These are phyloP conservation scores for Curvularia eragrostidis DNA, from an alignment of 2,329 filamentous ascomycete species.

Conservation along the genomic window DNA sequence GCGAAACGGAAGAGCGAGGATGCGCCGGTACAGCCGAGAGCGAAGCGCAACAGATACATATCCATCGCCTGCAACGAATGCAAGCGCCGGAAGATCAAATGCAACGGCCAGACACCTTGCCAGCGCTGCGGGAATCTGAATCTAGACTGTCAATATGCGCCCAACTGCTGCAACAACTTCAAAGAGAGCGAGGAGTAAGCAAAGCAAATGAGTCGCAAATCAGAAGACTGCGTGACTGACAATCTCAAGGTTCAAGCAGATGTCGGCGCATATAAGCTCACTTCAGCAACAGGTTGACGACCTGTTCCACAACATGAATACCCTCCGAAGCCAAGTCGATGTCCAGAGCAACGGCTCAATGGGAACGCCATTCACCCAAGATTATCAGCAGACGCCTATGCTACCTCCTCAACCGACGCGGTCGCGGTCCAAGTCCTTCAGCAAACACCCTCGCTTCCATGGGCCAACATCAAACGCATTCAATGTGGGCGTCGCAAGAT, in stretches of 20 bases:
- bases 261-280: constrained; percentile 74
- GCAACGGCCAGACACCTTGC: constrained; percentile 70
- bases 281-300: constrained; percentile 85
- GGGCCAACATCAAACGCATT: constrained; percentile 87
- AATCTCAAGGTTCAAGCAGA: constrained; percentile 69
- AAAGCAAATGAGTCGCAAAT: neutral
- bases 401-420: constrained; percentile 49
- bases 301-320: constrained; percentile 74
- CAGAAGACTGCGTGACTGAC: constrained; percentile 14
- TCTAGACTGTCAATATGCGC: constrained; percentile 69
- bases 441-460: constrained; percentile 71
- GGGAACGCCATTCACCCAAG: constrained; percentile 41
- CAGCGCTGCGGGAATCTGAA: constrained; percentile 69
- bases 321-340: constrained; percentile 63
- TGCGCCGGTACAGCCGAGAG: constrained; percentile 56
- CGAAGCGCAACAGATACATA: constrained; percentile 68
- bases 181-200: constrained; percentile 76
- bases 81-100: constrained; percentile 72
- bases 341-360: constrained; percentile 38
- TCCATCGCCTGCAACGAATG: constrained; percentile 72
- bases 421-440: constrained; percentile 39
- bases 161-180: constrained; percentile 79
- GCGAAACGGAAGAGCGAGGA: constrained; percentile 56
- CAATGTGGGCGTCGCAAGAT: constrained; percentile 85
- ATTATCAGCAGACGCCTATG: constrained; percentile 45